A percentile compares a stretch with the other conserved stretches of the same genome.
Evolutionary conservation across 2,329 filamentous ascomycete genomes (phyloP).

Genomic region (Ophiostoma himal-ulmi): DNA sequence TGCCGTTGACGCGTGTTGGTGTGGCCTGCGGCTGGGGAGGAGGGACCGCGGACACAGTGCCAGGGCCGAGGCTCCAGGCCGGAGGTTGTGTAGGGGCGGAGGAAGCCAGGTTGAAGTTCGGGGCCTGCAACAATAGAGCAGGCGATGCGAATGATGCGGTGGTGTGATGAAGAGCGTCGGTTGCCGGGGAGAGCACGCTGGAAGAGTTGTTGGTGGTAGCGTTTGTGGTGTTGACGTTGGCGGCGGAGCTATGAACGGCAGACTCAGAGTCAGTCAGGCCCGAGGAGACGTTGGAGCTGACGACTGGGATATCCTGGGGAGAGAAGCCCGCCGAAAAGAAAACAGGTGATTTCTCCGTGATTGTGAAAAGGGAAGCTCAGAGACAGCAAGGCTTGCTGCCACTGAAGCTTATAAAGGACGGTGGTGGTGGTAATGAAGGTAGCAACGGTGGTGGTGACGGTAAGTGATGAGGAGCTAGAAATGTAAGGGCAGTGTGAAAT

Average conservation of each 20-base stretch:
- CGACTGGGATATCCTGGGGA: constrained; percentile 14
- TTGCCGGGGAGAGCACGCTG: constrained; percentile 17
- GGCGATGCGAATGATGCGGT: constrained; percentile 8
- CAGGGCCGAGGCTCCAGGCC: constrained; percentile 26
- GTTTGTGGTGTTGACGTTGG: not conserved
- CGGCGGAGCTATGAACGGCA: not conserved
- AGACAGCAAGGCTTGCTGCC: constrained; percentile 23
- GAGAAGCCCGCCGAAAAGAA: constrained; percentile 22
- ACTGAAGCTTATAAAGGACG: constrained; percentile 19
- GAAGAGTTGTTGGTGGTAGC: constrained; percentile 5
- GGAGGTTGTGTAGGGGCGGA: constrained; percentile 25
- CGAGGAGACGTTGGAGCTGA: constrained; percentile 16
- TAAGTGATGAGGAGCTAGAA: too few relatives aligned
- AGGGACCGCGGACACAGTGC: constrained; percentile 17
- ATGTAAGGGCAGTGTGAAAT: not conserved
- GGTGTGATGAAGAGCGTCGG: not conserved
- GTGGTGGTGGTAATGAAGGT: not conserved
- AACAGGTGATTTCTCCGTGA: constrained; percentile 23
- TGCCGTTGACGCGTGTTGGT: constrained; percentile 23
- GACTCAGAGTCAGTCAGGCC: constrained; percentile 12
- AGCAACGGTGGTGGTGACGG: too few relatives aligned
- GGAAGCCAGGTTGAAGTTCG: constrained; percentile 27
- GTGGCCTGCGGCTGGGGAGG: constrained; percentile 23
- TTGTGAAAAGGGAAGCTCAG: constrained; percentile 19
- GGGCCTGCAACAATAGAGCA: constrained; percentile 21